Percentiles rank a stretch among this genome's conserved stretches.
Conservation (phyloP, 2,329 filamentous ascomycete species). For the Grosmannia huntii region DNA sequence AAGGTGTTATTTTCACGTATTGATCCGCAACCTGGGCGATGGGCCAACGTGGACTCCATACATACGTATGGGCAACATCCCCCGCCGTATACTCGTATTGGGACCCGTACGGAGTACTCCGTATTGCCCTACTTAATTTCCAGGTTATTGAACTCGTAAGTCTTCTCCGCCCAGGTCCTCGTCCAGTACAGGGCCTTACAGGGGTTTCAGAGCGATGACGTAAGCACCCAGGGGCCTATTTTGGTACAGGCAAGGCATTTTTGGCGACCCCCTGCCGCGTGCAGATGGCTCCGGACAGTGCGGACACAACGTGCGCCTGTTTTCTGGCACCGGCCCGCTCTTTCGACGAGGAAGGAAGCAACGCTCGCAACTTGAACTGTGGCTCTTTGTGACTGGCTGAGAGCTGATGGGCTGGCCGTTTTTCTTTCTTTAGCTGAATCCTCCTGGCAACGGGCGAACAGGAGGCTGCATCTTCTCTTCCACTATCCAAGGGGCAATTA, state of each 20-base stretch:
- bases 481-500: neutral
- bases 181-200: neutral
- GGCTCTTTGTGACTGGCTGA: neutral
- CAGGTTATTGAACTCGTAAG: neutral
- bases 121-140: neutral
- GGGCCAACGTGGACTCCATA: no score
- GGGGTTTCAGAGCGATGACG: neutral
- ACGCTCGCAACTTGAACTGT: neutral
- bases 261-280: neutral
- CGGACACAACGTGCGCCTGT: neutral
- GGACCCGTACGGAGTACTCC: neutral
- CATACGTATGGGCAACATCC: no score
- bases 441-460: neutral
- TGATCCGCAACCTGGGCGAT: no score
- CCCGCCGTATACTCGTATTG: neutral
- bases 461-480: neutral
- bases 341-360: neutral
- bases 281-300: neutral
- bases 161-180: neutral
- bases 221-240: neutral
- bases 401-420: neutral
- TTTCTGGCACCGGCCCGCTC: neutral
- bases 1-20: no score
- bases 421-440: neutral
- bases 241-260: constrained; percentile 1